Percentiles rank a stretch among this genome's conserved stretches.
These are phyloP conservation scores for Nemania sp. DNA, from an alignment of 2,329 filamentous ascomycete species.

Conservation along the genomic window DNA sequence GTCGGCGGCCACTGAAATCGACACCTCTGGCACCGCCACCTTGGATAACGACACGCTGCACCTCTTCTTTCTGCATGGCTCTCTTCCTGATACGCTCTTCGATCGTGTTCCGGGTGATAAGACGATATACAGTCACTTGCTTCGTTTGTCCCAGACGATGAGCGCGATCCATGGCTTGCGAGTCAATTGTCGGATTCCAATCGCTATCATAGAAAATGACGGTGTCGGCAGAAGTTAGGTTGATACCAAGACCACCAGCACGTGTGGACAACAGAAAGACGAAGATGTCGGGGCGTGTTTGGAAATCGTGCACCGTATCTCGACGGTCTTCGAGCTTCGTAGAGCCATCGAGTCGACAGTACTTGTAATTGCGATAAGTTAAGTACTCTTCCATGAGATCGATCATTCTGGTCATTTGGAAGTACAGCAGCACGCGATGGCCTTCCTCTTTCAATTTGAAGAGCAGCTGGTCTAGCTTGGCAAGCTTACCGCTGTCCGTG, in stretches of 20 bases:
- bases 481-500: slow-evolving; percentile 95
- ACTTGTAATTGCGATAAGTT: slow-evolving; percentile 98
- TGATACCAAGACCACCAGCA: slow-evolving; percentile 97
- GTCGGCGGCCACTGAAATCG: slow-evolving; percentile 91
- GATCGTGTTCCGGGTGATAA: slow-evolving; percentile 95
- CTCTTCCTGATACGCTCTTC: slow-evolving; percentile 98
- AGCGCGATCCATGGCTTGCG: slow-evolving; percentile 97
- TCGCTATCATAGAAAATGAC: slow-evolving; percentile 99
- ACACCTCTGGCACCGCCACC: slow-evolving; percentile 85
- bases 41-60: slow-evolving; percentile 94
- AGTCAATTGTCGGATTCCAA: slow-evolving; percentile 99
- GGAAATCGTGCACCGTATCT: slow-evolving; percentile 96
- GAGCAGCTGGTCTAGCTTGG: slow-evolving; percentile 83
- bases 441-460: slow-evolving; percentile 88
- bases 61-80: slow-evolving; percentile 96
- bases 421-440: slow-evolving; percentile 94
- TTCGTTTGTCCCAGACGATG: slow-evolving; percentile 95
- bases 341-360: slow-evolving; percentile 92
- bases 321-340: slow-evolving; percentile 96
- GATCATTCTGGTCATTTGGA: slow-evolving; percentile 99
- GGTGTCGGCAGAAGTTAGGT: slow-evolving; percentile 92
- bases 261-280: slow-evolving; percentile 95
- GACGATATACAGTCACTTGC: slow-evolving; percentile 95
- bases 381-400: slow-evolving; percentile 99
- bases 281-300: slow-evolving; percentile 91